phyloP scores from a whole-genome alignment of 768 basidiomycete species.

The Pleurotus tuoliensis region DNA sequence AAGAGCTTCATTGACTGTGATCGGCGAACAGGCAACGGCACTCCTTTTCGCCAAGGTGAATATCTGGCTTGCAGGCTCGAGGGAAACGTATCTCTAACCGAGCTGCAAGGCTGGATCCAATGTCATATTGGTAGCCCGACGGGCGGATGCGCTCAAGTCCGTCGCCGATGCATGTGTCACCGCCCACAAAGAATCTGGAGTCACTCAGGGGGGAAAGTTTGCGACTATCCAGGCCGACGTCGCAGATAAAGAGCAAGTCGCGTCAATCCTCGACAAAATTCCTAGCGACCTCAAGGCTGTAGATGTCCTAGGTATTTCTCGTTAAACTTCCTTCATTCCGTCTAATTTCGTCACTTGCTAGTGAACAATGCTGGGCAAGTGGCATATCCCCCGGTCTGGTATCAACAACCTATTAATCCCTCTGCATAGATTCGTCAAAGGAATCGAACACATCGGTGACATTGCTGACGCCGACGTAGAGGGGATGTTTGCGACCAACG shows the following conservation, averaged over 20 bases:
- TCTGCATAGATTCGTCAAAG: constrained; percentile 55
- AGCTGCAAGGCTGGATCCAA: constrained; percentile 73
- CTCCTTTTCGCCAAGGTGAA: constrained; percentile 84
- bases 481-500: constrained; percentile 77
- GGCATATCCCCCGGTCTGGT: background rate
- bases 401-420: too few species aligned
- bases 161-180: constrained; percentile 63
- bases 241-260: constrained; percentile 69
- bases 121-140: constrained; percentile 78
- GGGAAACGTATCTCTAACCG: background rate
- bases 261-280: constrained; percentile 65
- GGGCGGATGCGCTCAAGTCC: constrained; percentile 65
- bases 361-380: constrained; percentile 69
- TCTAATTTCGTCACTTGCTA: constrained; percentile 14
- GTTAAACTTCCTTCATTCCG: constrained; percentile 13
- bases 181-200: constrained; percentile 70
- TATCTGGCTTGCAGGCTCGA: background rate
- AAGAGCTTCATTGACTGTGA: background rate
- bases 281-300: constrained; percentile 67
- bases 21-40: constrained; percentile 65
- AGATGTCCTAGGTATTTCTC: constrained; percentile 70
- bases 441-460: constrained; percentile 82
- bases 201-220: constrained; percentile 76
- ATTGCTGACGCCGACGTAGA: constrained; percentile 77
- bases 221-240: constrained; percentile 74